A percentile compares a stretch with the other conserved stretches of the same genome.
Evolutionary conservation across 768 basidiomycete species (phyloP).

Genomic region (Lanmaoa pseudosensibilis): DNA sequence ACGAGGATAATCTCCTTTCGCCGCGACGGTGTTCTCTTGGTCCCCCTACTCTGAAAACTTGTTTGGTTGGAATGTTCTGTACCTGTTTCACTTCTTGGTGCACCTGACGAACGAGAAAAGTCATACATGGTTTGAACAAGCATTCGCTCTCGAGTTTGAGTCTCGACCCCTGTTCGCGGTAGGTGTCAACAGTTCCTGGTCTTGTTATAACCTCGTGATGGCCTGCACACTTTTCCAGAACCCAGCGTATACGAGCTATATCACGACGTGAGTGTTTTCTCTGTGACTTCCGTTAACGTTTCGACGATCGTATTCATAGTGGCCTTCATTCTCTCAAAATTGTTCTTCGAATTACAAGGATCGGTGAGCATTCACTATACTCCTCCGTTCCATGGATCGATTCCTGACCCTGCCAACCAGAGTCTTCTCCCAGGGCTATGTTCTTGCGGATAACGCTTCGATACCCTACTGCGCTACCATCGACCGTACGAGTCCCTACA

Average conservation of each 20-base stretch:
- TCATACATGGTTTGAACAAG: no score
- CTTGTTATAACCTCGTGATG: slow-evolving; percentile 53
- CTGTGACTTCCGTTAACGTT: background rate
- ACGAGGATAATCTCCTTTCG: slow-evolving; percentile 45
- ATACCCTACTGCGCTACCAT: slow-evolving; percentile 50
- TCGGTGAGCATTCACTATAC: slow-evolving; percentile 7
- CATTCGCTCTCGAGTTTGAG: background rate
- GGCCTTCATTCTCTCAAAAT: slow-evolving; percentile 21
- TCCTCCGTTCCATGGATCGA: background rate
- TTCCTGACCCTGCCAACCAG: slow-evolving; percentile 1
- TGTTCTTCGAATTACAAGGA: slow-evolving; percentile 19
- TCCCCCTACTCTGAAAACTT: no score
- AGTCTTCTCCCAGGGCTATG: slow-evolving; percentile 42
- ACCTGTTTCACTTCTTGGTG: no score
- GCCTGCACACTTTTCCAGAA: slow-evolving; percentile 54
- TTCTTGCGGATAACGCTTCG: slow-evolving; percentile 30
- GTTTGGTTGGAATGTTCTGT: no score
- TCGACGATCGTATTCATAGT: slow-evolving; percentile 6
- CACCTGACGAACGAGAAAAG: no score
- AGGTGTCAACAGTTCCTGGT: slow-evolving; percentile 46
- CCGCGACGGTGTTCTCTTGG: no score
- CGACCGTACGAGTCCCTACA: slow-evolving; percentile 42
- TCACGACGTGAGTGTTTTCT: slow-evolving; percentile 33
- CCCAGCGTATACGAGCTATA: slow-evolving; percentile 7
- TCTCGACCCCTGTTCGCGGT: background rate